phyloP scores from a whole-genome alignment of 306 rosid genomes.

The Vachellia collinsii region DNA sequence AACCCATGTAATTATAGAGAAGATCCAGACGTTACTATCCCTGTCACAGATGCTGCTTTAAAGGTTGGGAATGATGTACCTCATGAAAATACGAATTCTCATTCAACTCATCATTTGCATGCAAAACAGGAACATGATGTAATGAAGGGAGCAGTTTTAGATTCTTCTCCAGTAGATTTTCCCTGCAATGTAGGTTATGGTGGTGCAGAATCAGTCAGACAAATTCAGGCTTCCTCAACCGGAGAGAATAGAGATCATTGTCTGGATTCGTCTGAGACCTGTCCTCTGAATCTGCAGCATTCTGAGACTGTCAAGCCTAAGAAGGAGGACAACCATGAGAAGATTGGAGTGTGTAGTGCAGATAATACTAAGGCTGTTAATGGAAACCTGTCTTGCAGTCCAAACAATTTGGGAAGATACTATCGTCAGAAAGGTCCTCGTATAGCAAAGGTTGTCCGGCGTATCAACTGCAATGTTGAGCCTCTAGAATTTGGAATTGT shows the following conservation, averaged over 20 bases:
- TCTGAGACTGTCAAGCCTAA: conserved; percentile 53
- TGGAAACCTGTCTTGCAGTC: conserved; percentile 60
- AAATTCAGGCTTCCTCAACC: conserved; percentile 41
- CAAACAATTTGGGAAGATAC: conserved; percentile 60
- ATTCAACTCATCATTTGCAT: conserved; percentile 42
- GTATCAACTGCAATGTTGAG: conserved; percentile 93
- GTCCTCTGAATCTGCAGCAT: conserved; percentile 45
- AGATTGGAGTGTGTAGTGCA: conserved; percentile 45
- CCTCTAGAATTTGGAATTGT: conserved; percentile 87
- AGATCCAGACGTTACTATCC: conserved; percentile 43
- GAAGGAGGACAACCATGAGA: conserved; percentile 54
- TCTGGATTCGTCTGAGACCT: conserved; percentile 35
- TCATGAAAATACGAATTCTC: conserved; percentile 40
- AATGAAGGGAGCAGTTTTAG: conserved; percentile 41
- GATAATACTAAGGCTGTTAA: conserved; percentile 54
- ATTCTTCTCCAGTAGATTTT: conserved; percentile 46
- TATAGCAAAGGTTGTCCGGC: conserved; percentile 92
- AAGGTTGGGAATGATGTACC: conserved; percentile 54
- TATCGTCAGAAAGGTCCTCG: conserved; percentile 95
- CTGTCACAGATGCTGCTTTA: conserved; percentile 53
- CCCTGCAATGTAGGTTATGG: conserved; percentile 42
- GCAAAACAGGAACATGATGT: conserved; percentile 51
- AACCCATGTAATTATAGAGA: conserved; percentile 47
- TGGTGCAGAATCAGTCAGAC: conserved; percentile 42
- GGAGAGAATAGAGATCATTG: conserved; percentile 35